Percentiles rank a stretch among this genome's conserved stretches.
These are phyloP conservation scores for Cladosporium sp. DNA, from an alignment of 2,329 filamentous ascomycete species.

Conservation along the genomic window DNA sequence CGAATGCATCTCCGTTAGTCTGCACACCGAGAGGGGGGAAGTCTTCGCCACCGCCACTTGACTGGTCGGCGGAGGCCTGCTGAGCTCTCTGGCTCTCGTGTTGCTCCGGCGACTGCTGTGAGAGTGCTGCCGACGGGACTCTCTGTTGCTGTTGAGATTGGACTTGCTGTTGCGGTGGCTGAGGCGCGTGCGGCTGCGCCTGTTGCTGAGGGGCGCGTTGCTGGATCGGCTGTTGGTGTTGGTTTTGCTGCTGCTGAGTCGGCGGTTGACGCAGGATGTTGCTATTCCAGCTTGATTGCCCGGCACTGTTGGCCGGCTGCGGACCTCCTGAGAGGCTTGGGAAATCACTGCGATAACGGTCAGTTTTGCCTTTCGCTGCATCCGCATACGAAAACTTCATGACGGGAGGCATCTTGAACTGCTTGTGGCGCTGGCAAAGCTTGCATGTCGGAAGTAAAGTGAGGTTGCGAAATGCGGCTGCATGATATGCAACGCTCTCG, in stretches of 20 bases:
- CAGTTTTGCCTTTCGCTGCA: slow-evolving; percentile 14
- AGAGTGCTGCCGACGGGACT: slow-evolving; percentile 41
- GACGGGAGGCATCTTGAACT: background rate
- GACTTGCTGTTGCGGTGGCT: slow-evolving; percentile 33
- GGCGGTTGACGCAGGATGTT: slow-evolving; percentile 48
- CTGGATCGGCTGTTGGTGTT: slow-evolving; percentile 48
- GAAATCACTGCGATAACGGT: slow-evolving; percentile 51
- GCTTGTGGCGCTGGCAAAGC: background rate
- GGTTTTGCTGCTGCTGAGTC: slow-evolving; percentile 23
- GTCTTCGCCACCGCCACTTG: slow-evolving; percentile 48
- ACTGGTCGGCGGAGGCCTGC: slow-evolving; percentile 21
- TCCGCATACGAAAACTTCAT: slow-evolving; percentile 1
- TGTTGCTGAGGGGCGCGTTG: slow-evolving; percentile 42
- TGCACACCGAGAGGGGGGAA: slow-evolving; percentile 57
- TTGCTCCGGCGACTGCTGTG: slow-evolving; percentile 48
- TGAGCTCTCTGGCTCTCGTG: slow-evolving; percentile 52
- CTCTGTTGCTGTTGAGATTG: slow-evolving; percentile 42
- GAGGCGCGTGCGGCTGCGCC: slow-evolving; percentile 37
- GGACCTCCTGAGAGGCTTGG: slow-evolving; percentile 56
- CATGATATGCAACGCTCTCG: background rate
- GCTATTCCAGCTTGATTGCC: slow-evolving; percentile 54
- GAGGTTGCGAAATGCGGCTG: background rate
- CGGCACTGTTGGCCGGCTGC: slow-evolving; percentile 49
- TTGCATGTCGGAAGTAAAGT: no score
- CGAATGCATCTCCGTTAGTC: slow-evolving; percentile 40